Conservation (phyloP, 176 grass and related monocot species). For the Zea luxurians region DNA sequence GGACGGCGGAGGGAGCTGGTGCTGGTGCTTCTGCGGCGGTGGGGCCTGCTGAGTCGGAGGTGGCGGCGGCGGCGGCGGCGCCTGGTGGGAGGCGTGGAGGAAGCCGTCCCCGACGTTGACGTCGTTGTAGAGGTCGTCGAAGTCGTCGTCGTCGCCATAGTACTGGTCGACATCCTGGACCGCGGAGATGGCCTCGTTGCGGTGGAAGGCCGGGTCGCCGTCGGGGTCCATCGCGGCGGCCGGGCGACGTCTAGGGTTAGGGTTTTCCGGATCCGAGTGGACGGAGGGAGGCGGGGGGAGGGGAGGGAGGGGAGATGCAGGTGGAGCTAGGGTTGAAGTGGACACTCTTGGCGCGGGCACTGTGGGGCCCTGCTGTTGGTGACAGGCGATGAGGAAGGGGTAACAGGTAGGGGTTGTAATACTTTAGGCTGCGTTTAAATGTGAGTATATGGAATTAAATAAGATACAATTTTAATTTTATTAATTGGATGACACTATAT, state of each 20-base stretch:
- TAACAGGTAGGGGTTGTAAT: no score
- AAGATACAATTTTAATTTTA: no score
- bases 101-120: conserved; percentile 85
- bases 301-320: background rate
- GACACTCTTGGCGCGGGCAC: no score
- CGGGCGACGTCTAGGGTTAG: conserved; percentile 49
- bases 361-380: no score
- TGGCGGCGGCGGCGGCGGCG: conserved; percentile 24
- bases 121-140: conserved; percentile 86
- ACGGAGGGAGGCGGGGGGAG: background rate
- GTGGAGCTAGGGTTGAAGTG: conserved; percentile 7
- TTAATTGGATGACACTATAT: no score
- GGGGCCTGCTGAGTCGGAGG: background rate
- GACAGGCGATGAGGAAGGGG: no score
- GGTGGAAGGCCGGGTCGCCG: conserved; percentile 57
- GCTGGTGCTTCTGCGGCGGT: conserved; percentile 23
- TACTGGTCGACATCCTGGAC: conserved; percentile 80
- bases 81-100: conserved; percentile 49
- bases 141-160: conserved; percentile 88
- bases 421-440: no score
- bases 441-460: no score
- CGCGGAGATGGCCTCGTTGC: conserved; percentile 67
- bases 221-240: conserved; percentile 53
- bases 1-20: conserved; percentile 27
- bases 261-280: conserved; percentile 28